Conservation (phyloP, 1,139 yeast species). For the Blastobotrys proliferans region DNA sequence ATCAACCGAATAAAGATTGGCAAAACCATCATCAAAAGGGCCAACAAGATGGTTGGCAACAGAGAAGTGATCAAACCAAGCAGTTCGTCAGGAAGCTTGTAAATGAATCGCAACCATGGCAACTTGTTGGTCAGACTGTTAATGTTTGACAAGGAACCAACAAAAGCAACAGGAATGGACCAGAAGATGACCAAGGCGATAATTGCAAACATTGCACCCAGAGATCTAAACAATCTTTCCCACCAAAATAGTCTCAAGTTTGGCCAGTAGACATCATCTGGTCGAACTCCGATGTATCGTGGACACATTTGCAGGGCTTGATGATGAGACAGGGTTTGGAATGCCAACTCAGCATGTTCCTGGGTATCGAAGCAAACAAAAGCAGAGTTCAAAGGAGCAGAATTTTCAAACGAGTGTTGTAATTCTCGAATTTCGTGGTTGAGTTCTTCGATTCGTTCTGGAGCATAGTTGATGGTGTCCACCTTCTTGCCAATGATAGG, state of each 20-base stretch:
- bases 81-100: conserved; percentile 60
- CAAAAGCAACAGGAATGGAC: conserved; percentile 94
- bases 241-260: conserved; percentile 83
- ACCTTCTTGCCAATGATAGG: conserved; percentile 77
- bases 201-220: conserved; percentile 58
- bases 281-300: conserved; percentile 64
- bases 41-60: conserved; percentile 77
- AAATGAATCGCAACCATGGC: conserved; percentile 65
- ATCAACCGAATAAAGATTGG: conserved; percentile 73
- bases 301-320: conserved; percentile 60
- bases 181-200: conserved; percentile 66
- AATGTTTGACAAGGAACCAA: conserved; percentile 87
- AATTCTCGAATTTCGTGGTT: conserved; percentile 58
- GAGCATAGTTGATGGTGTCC: conserved; percentile 71
- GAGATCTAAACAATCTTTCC: conserved; percentile 62
- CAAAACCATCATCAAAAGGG: conserved; percentile 77
- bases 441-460: conserved; percentile 61
- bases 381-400: conserved; percentile 53
- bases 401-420: conserved; percentile 48
- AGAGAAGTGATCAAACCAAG: conserved; percentile 83
- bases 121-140: conserved; percentile 63
- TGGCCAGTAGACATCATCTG: conserved; percentile 81
- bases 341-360: conserved; percentile 85
- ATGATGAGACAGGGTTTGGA: conserved; percentile 67
- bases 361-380: conserved; percentile 85